Conservation (phyloP, 345 rosid genomes). For the Syzygium oleosum region DNA sequence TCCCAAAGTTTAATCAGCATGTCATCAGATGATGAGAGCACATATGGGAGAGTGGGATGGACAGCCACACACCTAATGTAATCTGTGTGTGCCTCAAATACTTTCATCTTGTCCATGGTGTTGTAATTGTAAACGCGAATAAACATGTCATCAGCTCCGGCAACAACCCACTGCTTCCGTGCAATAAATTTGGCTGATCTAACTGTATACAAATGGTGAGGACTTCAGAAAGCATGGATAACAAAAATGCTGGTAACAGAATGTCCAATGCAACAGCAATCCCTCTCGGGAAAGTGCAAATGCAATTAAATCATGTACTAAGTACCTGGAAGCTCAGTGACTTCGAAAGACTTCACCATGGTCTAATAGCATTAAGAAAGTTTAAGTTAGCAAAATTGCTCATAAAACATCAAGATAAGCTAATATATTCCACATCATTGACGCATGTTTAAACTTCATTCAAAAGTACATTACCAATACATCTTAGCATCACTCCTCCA, state of each 20-base stretch:
- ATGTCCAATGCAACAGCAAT: background rate
- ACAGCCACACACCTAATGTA: slow-evolving; percentile 73
- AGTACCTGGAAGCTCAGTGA: slow-evolving; percentile 38
- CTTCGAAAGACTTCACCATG: slow-evolving; percentile 41
- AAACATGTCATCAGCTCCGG: slow-evolving; percentile 78
- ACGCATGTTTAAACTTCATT: background rate
- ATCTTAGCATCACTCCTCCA: background rate
- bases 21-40: slow-evolving; percentile 35
- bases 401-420: background rate
- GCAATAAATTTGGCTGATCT: slow-evolving; percentile 36
- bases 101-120: slow-evolving; percentile 42
- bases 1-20: slow-evolving; percentile 77
- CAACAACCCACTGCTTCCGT: slow-evolving; percentile 11
- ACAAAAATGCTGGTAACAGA: background rate
- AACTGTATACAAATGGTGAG: slow-evolving; percentile 12
- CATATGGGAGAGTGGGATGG: slow-evolving; percentile 67
- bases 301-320: background rate
- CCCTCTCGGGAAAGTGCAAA: background rate
- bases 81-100: slow-evolving; percentile 70
- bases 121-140: slow-evolving; percentile 74
- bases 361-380: slow-evolving; percentile 9
- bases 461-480: background rate
- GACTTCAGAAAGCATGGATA: background rate
- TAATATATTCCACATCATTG: background rate
- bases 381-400: background rate